These are phyloP conservation scores for Chrysoporthe austroafricana DNA, from an alignment of 2,329 filamentous ascomycete genomes.

Conservation along the genomic window DNA sequence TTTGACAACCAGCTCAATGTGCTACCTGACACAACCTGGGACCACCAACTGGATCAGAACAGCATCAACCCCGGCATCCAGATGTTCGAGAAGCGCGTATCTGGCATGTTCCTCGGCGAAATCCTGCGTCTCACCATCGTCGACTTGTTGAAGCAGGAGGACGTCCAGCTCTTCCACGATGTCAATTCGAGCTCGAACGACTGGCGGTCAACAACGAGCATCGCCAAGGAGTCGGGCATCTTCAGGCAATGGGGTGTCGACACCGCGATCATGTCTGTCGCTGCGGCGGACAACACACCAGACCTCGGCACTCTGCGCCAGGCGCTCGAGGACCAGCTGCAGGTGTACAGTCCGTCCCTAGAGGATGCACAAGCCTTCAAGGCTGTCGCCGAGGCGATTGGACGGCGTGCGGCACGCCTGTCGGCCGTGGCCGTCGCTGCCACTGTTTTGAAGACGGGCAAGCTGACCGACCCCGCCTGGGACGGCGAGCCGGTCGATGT, in stretches of 20 bases:
- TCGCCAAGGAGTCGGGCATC: slow-evolving; percentile 68
- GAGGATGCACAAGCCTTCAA: slow-evolving; percentile 92
- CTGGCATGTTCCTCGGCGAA: slow-evolving; percentile 97
- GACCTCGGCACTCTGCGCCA: slow-evolving; percentile 76
- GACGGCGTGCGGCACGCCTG: slow-evolving; percentile 83
- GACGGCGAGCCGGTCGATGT: slow-evolving; percentile 79
- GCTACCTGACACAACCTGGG: slow-evolving; percentile 83
- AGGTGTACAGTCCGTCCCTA: slow-evolving; percentile 73
- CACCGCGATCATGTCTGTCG: slow-evolving; percentile 85
- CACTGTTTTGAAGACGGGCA: slow-evolving; percentile 79
- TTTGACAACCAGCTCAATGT: slow-evolving; percentile 94
- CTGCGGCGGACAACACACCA: slow-evolving; percentile 76
- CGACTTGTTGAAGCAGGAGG: slow-evolving; percentile 69
- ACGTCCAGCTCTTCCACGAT: slow-evolving; percentile 75
- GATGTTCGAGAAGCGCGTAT: slow-evolving; percentile 99
- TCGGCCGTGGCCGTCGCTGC: slow-evolving; percentile 87
- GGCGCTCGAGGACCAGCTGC: slow-evolving; percentile 75
- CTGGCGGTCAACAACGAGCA: slow-evolving; percentile 69
- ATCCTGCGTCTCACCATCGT: slow-evolving; percentile 81
- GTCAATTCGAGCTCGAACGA: slow-evolving; percentile 73
- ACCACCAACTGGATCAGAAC: slow-evolving; percentile 74
- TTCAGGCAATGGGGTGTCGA: slow-evolving; percentile 88
- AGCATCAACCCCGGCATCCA: slow-evolving; percentile 93
- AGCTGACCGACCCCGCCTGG: slow-evolving; percentile 59
- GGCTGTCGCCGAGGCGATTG: slow-evolving; percentile 79